phyloP scores from a whole-genome alignment of 2,329 filamentous ascomycete genomes.

The Teratosphaeria destructans region DNA sequence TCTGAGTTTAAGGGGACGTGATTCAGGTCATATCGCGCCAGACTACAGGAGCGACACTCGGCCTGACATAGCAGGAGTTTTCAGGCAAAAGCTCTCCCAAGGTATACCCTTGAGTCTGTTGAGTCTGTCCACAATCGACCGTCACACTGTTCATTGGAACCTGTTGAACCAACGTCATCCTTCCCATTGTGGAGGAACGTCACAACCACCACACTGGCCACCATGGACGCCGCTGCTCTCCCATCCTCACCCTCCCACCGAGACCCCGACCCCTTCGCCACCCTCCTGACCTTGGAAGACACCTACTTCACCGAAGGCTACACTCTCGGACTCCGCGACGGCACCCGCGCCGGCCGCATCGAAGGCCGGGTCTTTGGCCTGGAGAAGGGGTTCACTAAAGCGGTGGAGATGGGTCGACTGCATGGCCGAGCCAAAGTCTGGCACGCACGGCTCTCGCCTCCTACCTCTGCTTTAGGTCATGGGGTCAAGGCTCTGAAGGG shows the following conservation, averaged over 20 bases:
- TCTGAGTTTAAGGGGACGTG: no score
- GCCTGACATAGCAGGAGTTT: no score
- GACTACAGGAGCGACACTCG: no score
- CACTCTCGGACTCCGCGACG: slow-evolving; percentile 62
- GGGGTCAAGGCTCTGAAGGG: slow-evolving; percentile 3
- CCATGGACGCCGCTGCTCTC: neutral
- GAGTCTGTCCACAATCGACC: no score
- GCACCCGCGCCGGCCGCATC: slow-evolving; percentile 63
- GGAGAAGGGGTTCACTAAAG: slow-evolving; percentile 90
- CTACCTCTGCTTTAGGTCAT: neutral
- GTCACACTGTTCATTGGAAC: no score
- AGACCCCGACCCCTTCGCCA: slow-evolving; percentile 36
- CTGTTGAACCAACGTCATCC: no score
- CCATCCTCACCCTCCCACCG: neutral
- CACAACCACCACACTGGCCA: neutral
- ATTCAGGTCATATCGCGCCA: no score
- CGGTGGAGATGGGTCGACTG: slow-evolving; percentile 65
- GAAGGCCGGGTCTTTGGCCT: slow-evolving; percentile 88
- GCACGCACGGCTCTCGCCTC: slow-evolving; percentile 48
- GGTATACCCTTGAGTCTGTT: no score
- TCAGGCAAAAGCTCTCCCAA: no score
- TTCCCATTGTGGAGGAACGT: neutral
- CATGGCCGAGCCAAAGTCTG: slow-evolving; percentile 75
- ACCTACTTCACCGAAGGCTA: slow-evolving; percentile 77
- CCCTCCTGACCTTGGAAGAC: slow-evolving; percentile 50